Percentiles rank a stretch among this genome's conserved stretches.
Evolutionary conservation across 2,329 filamentous ascomycete species (phyloP).

Genomic region (Mollisiaceae sp.): DNA sequence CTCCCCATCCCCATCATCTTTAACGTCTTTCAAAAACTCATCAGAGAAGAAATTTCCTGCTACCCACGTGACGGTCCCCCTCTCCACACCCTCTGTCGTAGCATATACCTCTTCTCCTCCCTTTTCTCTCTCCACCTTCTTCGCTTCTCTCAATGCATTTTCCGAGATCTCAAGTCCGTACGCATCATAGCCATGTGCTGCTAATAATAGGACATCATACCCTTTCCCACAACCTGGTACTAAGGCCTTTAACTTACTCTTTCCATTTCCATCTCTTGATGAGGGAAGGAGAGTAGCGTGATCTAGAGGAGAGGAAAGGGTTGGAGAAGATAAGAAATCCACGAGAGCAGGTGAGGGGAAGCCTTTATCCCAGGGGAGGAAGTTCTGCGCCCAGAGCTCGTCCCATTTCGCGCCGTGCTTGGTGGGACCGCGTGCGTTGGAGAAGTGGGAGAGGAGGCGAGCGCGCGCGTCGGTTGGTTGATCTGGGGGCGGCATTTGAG

Average conservation of each 20-base stretch:
- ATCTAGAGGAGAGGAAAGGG: constrained; percentile 44
- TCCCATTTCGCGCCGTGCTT: constrained; percentile 49
- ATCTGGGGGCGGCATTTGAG: constrained; percentile 16
- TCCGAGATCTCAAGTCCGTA: constrained; percentile 68
- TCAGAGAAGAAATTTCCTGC: constrained; percentile 71
- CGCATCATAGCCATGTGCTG: constrained; percentile 76
- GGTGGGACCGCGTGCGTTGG: constrained; percentile 20
- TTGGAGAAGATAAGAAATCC: constrained; percentile 55
- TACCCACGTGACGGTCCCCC: constrained; percentile 61
- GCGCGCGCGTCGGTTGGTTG: constrained; percentile 34
- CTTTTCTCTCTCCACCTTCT: constrained; percentile 29
- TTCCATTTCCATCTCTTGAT: constrained; percentile 5
- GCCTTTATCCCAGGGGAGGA: constrained; percentile 62
- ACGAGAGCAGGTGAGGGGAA: constrained; percentile 58
- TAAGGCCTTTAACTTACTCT: constrained; percentile 59
- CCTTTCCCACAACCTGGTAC: constrained; percentile 84
- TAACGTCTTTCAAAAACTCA: constrained; percentile 54
- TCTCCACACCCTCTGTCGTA: constrained; percentile 48
- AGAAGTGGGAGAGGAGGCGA: constrained; percentile 38
- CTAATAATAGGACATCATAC: constrained; percentile 79
- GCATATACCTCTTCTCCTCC: constrained; percentile 50
- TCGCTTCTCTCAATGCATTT: constrained; percentile 28
- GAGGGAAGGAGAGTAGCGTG: constrained; percentile 48
- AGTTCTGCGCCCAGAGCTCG: constrained; percentile 50
- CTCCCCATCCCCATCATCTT: background rate